A percentile compares a stretch with the other conserved stretches of the same genome.
Conservation (phyloP, 2,329 filamentous ascomycete genomes). For the Pseudocercospora fuligena region DNA sequence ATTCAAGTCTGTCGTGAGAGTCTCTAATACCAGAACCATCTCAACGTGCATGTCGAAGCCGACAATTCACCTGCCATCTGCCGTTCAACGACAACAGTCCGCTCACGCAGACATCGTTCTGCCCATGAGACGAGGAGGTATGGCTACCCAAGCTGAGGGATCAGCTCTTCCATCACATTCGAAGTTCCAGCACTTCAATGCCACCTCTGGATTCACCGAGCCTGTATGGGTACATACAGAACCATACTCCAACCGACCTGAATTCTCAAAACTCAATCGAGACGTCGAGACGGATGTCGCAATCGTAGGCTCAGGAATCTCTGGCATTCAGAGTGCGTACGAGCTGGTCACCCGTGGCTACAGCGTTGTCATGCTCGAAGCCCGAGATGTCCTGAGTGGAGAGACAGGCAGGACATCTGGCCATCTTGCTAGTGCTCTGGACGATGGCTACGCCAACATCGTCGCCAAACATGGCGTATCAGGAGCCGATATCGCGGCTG, state of each 20-base stretch:
- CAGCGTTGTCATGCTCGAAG: slow-evolving; percentile 59
- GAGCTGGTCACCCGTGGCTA: slow-evolving; percentile 58
- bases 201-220: slow-evolving; percentile 57
- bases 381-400: slow-evolving; percentile 59
- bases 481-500: slow-evolving; percentile 56
- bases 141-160: slow-evolving; percentile 20
- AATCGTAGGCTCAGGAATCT: slow-evolving; percentile 59
- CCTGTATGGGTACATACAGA: slow-evolving; percentile 60
- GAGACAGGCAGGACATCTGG: slow-evolving; percentile 61
- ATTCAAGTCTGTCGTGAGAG: neutral
- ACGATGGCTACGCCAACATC: slow-evolving; percentile 59
- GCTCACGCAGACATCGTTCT: slow-evolving; percentile 10
- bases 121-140: slow-evolving; percentile 15
- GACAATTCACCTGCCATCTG: neutral
- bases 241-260: slow-evolving; percentile 51
- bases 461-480: slow-evolving; percentile 57
- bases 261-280: slow-evolving; percentile 49
- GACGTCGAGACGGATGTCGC: slow-evolving; percentile 56
- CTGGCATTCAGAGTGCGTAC: slow-evolving; percentile 58
- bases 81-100: slow-evolving; percentile 11
- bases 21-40: neutral
- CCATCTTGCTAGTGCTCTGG: slow-evolving; percentile 60
- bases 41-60: slow-evolving; percentile 12
- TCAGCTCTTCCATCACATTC: too few relatives aligned
- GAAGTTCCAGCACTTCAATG: slow-evolving; percentile 42